Conservation (phyloP, 495 filamentous ascomycete genomes). For the Cercophora sp. region DNA sequence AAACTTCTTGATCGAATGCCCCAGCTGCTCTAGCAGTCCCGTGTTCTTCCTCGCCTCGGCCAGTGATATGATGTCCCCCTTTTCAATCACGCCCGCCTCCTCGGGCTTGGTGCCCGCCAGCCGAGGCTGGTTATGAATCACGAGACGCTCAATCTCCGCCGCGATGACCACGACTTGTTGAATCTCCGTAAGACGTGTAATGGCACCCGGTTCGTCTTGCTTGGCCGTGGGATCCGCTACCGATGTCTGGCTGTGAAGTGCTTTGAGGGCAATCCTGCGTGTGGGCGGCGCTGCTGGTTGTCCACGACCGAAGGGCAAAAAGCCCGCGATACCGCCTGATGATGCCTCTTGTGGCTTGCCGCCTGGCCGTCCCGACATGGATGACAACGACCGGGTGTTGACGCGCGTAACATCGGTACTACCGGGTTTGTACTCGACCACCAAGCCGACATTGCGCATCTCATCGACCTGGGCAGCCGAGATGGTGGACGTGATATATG, state of each 20-base stretch:
- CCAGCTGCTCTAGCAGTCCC: slow-evolving; percentile 76
- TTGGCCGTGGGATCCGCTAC: slow-evolving; percentile 39
- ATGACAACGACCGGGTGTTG: slow-evolving; percentile 80
- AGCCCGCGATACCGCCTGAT: slow-evolving; percentile 28
- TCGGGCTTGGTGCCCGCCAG: slow-evolving; percentile 30
- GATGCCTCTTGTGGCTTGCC: slow-evolving; percentile 11
- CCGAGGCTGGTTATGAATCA: slow-evolving; percentile 31
- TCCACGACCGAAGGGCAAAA: slow-evolving; percentile 24
- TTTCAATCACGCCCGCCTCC: slow-evolving; percentile 51
- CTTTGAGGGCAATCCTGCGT: slow-evolving; percentile 53
- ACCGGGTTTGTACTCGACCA: slow-evolving; percentile 69
- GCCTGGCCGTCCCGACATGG: slow-evolving; percentile 36
- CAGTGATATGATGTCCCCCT: slow-evolving; percentile 73
- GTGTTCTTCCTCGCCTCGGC: slow-evolving; percentile 85
- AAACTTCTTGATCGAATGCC: slow-evolving; percentile 83
- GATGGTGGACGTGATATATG: slow-evolving; percentile 84
- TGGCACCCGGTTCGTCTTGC: slow-evolving; percentile 25
- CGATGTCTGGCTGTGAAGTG: slow-evolving; percentile 53
- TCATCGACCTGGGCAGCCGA: slow-evolving; percentile 70
- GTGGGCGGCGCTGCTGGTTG: neutral
- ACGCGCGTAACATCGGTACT: slow-evolving; percentile 64
- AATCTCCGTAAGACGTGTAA: slow-evolving; percentile 54
- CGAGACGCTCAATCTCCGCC: slow-evolving; percentile 51
- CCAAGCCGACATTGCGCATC: slow-evolving; percentile 73
- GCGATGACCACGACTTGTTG: slow-evolving; percentile 71